Evolutionary conservation across 2,329 filamentous ascomycete species (phyloP), one percentile per base, ranked within the genome.

Genomic region (Didymella segeticola): DNA sequence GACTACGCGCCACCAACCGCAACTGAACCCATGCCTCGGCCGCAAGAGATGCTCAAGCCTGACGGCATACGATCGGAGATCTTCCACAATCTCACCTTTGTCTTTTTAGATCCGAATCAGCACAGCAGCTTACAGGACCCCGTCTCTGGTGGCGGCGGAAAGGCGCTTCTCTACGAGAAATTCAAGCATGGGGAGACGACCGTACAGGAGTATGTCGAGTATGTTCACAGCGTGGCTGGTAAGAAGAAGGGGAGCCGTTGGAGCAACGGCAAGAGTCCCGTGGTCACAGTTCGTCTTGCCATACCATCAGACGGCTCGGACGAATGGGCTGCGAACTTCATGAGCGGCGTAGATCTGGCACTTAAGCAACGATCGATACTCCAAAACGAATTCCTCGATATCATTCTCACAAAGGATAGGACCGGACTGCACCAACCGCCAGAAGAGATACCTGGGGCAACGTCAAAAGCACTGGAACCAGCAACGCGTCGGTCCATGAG

Each of bases 381-480:
- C 63, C 92, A 97, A 68, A 92, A 89, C 53, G 93, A 97, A 64
- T 96, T 99, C 58, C 81, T 99, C 2, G 91, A 96, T 72, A 90
- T 90, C 1, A 95, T 99, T 38, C 77, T 98, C 23, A 86, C 81
- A n/a, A 89, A 89, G 43, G 88, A 98, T 75, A 85, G 91, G 6
- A 85, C 83, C 54, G 82, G 84, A 36, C 79, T 98, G 17, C 86
- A 90, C 53, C 84, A 86, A 30, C 83, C 87, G 5, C 81, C 96
- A 5, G 74, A 76, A 11, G 73, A 76, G 2, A 82, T 62, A 10
- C 47, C 46, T 14, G 60, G 66, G 19, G 47, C 57, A 14, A 30
- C 52, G 4, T 63, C 66, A 5, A 70, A 56, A 30, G 61, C 60
- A 30, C 55, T 63, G 12, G 37, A 58, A 14, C n/a, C 61, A 14